Evolutionary conservation across 371 early-diverging fungal species (phyloP), one percentile per base, ranked within the genome.

Genomic region (Rhizomucor pusillus): DNA sequence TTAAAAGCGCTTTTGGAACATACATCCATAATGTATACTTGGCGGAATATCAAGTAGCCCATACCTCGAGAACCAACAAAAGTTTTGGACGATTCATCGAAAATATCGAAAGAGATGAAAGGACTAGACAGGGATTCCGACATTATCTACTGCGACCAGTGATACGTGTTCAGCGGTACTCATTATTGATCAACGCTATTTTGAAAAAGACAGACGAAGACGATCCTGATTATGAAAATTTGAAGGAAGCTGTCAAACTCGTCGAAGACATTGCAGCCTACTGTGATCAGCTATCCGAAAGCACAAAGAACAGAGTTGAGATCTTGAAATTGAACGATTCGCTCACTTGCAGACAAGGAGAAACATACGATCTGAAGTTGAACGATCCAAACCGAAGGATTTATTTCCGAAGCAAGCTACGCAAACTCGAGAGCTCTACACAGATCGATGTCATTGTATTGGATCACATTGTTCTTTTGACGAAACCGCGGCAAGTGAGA

Each of bases 11-110:
- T 0, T 92, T 87, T 54, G 81, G 90, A 9, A 79, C 74, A 34
- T 94, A 94, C 70, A 89, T 92, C 18, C 88, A 87, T 11, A 84
- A 88, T 60, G 90, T 91, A 48, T 77, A 84, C 19, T 81, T 80
- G 56, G 88, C 89, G 23, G 86, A 89, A 67, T 78, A 89, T 62
- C 73, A 78, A 34, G 77, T 93, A 12, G 59, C 54, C 4, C 63
- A 67, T 5, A 78, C 78, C 25, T 76, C 80, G 50, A 75, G 91
- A 29, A 59, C 43, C 16, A 47, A 60, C 7, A 79, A 81, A n/a
- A 75, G 72, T 47, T 70, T 73, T 56, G 62, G 86, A 13, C 75
- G 77, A 52, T 57, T 51, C 39, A 25, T 57, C 18, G 20, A 50
- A 24, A 25, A 6, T 11, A 29, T 47, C 14, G 45, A 50, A 22